Percentiles rank a stretch among this genome's conserved stretches.
These are phyloP conservation scores for Naganishia liquefaciens DNA, from an alignment of 1,284 basidiomycete species.

Conservation along the genomic window DNA sequence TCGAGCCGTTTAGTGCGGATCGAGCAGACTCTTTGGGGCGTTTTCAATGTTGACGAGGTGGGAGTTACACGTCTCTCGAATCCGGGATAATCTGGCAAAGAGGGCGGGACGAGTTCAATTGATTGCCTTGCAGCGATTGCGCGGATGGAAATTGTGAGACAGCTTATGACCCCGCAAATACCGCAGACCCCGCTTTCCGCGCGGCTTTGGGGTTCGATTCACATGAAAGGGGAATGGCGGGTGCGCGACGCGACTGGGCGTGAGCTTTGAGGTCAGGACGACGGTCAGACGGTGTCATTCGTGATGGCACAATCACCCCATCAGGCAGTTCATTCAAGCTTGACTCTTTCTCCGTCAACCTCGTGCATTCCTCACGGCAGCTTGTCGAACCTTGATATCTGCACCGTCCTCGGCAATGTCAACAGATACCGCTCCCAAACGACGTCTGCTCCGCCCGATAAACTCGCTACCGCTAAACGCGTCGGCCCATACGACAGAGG, in stretches of 20 bases:
- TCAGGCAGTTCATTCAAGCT: not conserved
- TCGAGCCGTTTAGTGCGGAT: not conserved
- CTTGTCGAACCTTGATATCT: not conserved
- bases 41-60: not conserved
- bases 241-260: constrained; percentile 6
- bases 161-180: not conserved
- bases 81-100: too few species aligned
- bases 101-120: too few species aligned
- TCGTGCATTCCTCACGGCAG: not conserved
- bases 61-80: too few species aligned
- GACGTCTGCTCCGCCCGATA: constrained; percentile 12
- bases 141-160: not conserved
- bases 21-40: too few species aligned
- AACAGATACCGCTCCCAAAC: not conserved
- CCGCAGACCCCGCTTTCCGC: not conserved
- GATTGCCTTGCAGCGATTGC: too few species aligned
- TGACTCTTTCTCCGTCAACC: not conserved
- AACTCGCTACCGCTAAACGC: constrained; percentile 15
- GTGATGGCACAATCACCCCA: not conserved
- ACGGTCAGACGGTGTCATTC: not conserved
- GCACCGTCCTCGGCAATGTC: not conserved
- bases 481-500: constrained; percentile 19
- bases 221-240: constrained; percentile 21
- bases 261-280: too few species aligned
- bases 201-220: not conserved